Conservation (phyloP, 768 basidiomycete genomes). For the Heimioporus sp. region DNA sequence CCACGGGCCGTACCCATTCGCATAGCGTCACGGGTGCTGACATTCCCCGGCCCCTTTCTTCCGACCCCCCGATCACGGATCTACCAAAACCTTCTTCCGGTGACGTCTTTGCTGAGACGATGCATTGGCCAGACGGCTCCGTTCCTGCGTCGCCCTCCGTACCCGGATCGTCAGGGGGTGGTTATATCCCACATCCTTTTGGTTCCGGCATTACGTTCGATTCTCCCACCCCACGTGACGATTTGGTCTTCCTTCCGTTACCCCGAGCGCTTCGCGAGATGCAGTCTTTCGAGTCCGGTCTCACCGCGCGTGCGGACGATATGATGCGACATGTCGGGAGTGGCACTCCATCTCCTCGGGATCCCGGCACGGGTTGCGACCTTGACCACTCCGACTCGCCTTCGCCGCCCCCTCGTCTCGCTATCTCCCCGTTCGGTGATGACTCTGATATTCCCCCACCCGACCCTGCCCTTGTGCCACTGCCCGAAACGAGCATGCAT, state of each 20-base stretch:
- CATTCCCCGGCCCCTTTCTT: slow-evolving; percentile 41
- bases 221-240: slow-evolving; percentile 48
- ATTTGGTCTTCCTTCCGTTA: slow-evolving; percentile 40
- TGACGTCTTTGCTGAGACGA: slow-evolving; percentile 64
- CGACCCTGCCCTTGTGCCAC: slow-evolving; percentile 33
- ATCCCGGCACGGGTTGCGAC: neutral
- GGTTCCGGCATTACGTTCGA: slow-evolving; percentile 63
- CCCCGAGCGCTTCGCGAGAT: slow-evolving; percentile 71
- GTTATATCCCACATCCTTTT: slow-evolving; percentile 53
- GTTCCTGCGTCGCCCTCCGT: slow-evolving; percentile 36
- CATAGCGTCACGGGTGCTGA: slow-evolving; percentile 78
- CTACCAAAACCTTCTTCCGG: slow-evolving; percentile 27
- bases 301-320: slow-evolving; percentile 65
- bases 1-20: slow-evolving; percentile 64
- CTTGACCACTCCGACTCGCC: slow-evolving; percentile 6
- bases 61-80: slow-evolving; percentile 22
- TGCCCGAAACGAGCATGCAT: slow-evolving; percentile 49
- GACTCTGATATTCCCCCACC: slow-evolving; percentile 26
- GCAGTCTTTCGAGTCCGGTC: slow-evolving; percentile 83
- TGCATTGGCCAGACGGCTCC: slow-evolving; percentile 51
- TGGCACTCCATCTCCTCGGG: slow-evolving; percentile 8
- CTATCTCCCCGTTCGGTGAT: slow-evolving; percentile 26
- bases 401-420: slow-evolving; percentile 20
- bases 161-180: slow-evolving; percentile 18
- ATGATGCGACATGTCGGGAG: slow-evolving; percentile 20